phyloP scores from a whole-genome alignment of 495 filamentous ascomycete genomes.

The Aspergillus bridgeri region DNA sequence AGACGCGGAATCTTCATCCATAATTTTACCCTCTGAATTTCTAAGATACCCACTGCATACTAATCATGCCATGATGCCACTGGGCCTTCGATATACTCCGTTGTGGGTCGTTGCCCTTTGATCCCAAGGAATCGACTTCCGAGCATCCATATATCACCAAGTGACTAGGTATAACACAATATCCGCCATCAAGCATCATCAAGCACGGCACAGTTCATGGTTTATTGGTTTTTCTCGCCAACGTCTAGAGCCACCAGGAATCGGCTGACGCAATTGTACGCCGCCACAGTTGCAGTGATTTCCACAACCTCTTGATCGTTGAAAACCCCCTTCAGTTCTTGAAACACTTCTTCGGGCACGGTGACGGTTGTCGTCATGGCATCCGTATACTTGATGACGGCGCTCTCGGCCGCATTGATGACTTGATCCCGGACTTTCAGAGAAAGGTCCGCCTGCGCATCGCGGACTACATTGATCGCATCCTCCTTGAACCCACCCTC shows the following conservation, averaged over 20 bases:
- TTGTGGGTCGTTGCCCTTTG: not conserved
- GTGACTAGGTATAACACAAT: too few relatives aligned
- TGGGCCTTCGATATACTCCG: not conserved
- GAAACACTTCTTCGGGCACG: conserved; percentile 64
- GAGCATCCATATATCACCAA: too few relatives aligned
- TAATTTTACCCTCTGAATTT: too few relatives aligned
- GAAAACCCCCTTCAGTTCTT: conserved; percentile 53
- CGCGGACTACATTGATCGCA: conserved; percentile 43
- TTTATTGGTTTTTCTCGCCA: conserved; percentile 51
- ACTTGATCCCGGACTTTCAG: conserved; percentile 18
- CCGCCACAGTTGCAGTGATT: conserved; percentile 73
- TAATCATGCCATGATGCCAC: too few relatives aligned
- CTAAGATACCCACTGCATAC: too few relatives aligned
- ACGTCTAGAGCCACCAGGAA: conserved; percentile 84
- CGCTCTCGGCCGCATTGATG: conserved; percentile 57
- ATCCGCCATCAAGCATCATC: not conserved
- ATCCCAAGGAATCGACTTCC: not conserved
- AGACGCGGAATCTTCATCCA: too few relatives aligned
- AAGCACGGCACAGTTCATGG: not conserved
- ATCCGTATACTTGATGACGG: conserved; percentile 67
- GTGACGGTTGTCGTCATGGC: conserved; percentile 67
- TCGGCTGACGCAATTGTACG: conserved; percentile 83
- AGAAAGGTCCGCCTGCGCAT: conserved; percentile 23
- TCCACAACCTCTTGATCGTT: conserved; percentile 70
- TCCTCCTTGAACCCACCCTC: conserved; percentile 46